Base-by-base conservation (phyloP, 345 rosid genomes). In the Pelargonium nanum region DNA sequence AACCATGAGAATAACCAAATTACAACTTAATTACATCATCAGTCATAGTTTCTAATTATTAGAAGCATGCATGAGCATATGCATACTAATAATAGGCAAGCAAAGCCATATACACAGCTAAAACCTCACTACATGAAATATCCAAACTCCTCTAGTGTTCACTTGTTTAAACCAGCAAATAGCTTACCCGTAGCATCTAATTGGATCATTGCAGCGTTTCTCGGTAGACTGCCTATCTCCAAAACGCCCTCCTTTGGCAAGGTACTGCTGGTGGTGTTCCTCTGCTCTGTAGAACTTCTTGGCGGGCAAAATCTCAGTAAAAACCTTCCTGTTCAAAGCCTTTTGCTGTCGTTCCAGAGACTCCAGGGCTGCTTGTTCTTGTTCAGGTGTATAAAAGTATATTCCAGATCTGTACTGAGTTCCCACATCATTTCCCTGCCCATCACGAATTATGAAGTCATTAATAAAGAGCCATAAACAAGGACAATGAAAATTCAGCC, bases 381-480 rank as follows among this genome's bases (percentile, higher is more conserved):
- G 98, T 66, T 89, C 98, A 0, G 91, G 83, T 7, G 84, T 82
- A 70, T 87, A 89, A 51, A 69, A 82, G 63, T 79, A 92, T 63
- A 89, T 85, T 54, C 98, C 98, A 3, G 98, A 89, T 74, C 98
- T 70, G 77, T 92, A 89, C 55, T 85, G 94, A 0, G 91, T 80
- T 63, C 99, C 99, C 60, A 93, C 97, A 59, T 93, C 99, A 76
- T 79, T 78, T 9, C 96, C 97, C 99, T 93, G 83, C 26, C 40
- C 68, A 68, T 19, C 22, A 6, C 19, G 17, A 16, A 57, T 57
- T 5, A 21, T 52, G 13, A 54, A 54, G 57, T 50, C 1, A n/a
- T 66, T 23, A 34, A 40, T 53, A 51, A 57, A 32, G 0, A 1
- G 4, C 17, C 48, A 40, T 6, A 40, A 8, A 40, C 48, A 40